Base-by-base conservation (phyloP, 176 grass and related monocot species). In the Musa itinerans region DNA sequence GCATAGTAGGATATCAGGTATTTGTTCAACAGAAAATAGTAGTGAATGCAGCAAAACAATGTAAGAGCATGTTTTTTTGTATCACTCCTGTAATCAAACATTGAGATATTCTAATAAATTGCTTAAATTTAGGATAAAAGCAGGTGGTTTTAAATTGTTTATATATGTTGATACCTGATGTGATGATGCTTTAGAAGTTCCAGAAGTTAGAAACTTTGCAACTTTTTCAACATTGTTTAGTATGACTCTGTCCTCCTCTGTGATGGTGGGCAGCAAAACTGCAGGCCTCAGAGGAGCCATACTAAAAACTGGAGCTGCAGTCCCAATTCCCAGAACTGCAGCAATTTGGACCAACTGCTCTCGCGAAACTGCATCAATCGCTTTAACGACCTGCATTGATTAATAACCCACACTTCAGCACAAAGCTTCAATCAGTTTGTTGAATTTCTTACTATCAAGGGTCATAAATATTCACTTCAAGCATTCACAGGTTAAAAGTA, bases 151-250 rank as follows among this genome's bases (percentile, higher is more conserved):
- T 16, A 52, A n/a, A 27, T 29, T 25, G 11, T 59, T 55, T 53
- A 61, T 21, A 75, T 19, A 34, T 12, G 23, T 17, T 10, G 65
- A 78, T 90, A 93, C 94, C 94, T 81, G 79, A 11, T 83, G 63
- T n/a, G 67, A 53, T 78, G 84, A 81, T 76, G 82, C 76, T 68
- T 68, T 91, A 68, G 86, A 73, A 74, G 86, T 81, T 20, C 88
- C 88, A 52, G 90, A 87, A 19, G 88, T 86, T 48, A 98, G 80
- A 81, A 98, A 98, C 65, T 87, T 98, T 34, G 78, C 56, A 1
- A 98, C 90, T 81, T 98, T 98, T 82, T 98, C 88, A 1, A 98
- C 94, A 50, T 98, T 98, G 72, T 98, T 91, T 79, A 98, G 87
- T 83, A 98, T 87, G 66, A 88, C 68, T 71, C 83, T 98, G 65